Percentiles rank a stretch among this genome's conserved stretches.
Evolutionary conservation across 345 rosid genomes (phyloP).

Genomic region (Dipteronia dyeriana): DNA sequence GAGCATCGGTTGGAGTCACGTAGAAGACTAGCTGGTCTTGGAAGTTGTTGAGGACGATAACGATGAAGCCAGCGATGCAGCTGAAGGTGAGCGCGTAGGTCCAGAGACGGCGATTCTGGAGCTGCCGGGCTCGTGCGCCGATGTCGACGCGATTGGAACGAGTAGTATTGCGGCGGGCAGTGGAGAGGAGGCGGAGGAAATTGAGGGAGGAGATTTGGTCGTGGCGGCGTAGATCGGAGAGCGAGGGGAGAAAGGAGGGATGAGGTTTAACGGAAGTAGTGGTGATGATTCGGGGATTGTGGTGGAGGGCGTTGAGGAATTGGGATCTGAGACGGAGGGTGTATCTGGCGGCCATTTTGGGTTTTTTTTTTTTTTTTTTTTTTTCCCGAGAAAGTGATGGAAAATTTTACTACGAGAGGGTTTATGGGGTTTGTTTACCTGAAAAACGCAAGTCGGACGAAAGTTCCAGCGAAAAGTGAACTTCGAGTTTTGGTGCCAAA

Average conservation of each 20-base stretch:
- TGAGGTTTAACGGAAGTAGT: constrained; percentile 30
- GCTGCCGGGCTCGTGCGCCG: constrained; percentile 83
- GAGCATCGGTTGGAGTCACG: constrained; percentile 80
- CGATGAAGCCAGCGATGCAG: constrained; percentile 84
- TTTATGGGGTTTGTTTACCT: not conserved
- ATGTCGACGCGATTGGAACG: constrained; percentile 70
- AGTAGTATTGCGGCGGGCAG: constrained; percentile 56
- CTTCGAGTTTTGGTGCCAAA: no score
- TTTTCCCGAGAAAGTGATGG: constrained; percentile 24
- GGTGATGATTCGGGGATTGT: constrained; percentile 26
- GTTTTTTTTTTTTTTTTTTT: not conserved
- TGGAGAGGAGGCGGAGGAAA: constrained; percentile 59
- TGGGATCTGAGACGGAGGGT: constrained; percentile 58
- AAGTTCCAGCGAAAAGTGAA: not conserved
- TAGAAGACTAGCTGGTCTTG: constrained; percentile 91
- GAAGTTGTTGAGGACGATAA: constrained; percentile 77
- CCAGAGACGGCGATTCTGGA: constrained; percentile 91
- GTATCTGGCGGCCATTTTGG: constrained; percentile 57
- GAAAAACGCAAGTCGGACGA: not conserved
- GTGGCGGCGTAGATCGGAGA: constrained; percentile 30
- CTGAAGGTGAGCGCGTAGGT: constrained; percentile 87
- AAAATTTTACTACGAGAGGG: not conserved
- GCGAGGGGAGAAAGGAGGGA: constrained; percentile 15
- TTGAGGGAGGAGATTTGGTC: constrained; percentile 8
- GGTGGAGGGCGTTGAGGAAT: constrained; percentile 23